Evolutionary conservation across 225 moss, liverwort and hornwort species (phyloP).

Genomic region (Marchantia paleacea): DNA sequence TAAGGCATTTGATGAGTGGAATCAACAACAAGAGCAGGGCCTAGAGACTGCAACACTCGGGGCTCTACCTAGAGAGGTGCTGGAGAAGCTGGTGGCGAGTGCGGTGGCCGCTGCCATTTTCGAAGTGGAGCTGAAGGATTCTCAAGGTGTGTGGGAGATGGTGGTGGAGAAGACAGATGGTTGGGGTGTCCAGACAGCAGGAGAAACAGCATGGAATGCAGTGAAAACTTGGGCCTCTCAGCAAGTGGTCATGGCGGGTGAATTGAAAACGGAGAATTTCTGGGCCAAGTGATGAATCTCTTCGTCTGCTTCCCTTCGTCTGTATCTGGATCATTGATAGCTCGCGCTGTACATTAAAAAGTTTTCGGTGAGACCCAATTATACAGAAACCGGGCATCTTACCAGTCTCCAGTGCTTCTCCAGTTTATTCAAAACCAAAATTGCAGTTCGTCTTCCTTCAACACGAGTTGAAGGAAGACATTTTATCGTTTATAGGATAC

Average conservation of each 20-base stretch:
- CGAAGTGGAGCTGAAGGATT: background rate
- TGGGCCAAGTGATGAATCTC: background rate
- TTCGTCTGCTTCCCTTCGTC: background rate
- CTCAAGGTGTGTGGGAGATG: conserved; percentile 18
- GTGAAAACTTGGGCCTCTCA: background rate
- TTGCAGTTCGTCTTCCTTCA: no score
- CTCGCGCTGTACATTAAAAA: no score
- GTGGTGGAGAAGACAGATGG: conserved; percentile 27
- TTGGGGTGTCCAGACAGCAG: conserved; percentile 16
- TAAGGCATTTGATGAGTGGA: background rate
- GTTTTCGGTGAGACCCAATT: no score
- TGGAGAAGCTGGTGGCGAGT: conserved; percentile 3
- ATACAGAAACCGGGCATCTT: no score
- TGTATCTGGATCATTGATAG: no score
- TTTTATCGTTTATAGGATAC: no score
- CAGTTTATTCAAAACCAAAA: no score
- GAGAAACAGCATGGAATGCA: background rate
- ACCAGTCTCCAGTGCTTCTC: no score
- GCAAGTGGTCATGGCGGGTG: background rate
- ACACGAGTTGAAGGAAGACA: no score
- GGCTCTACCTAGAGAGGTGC: background rate
- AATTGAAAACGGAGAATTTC: background rate
- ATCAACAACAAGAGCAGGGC: background rate
- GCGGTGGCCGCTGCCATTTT: conserved; percentile 19
- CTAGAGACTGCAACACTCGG: background rate